These are phyloP conservation scores for Byssothecium circinans DNA, from an alignment of 2,329 filamentous ascomycete genomes.

Conservation along the genomic window DNA sequence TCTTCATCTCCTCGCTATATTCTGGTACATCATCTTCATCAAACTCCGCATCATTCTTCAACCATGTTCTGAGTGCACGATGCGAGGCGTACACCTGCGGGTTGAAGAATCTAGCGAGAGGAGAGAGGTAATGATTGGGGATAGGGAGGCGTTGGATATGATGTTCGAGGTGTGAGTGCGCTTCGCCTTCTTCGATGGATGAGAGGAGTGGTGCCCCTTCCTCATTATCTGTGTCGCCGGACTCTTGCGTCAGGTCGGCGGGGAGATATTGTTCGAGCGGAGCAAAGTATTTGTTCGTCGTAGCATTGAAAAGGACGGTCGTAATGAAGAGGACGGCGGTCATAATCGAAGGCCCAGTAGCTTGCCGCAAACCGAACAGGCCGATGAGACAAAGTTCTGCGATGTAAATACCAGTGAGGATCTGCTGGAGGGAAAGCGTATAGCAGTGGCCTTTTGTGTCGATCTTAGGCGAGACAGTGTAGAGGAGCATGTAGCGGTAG, in stretches of 20 bases:
- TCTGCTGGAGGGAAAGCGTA: slow-evolving; percentile 81
- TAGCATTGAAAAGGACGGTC: slow-evolving; percentile 38
- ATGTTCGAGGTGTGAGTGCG: slow-evolving; percentile 18
- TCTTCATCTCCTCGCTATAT: slow-evolving; percentile 37
- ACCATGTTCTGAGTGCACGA: slow-evolving; percentile 38
- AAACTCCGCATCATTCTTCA: slow-evolving; percentile 31
- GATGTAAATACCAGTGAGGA: slow-evolving; percentile 82
- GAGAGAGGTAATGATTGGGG: slow-evolving; percentile 27
- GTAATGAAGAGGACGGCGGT: slow-evolving; percentile 32
- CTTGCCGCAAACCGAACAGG: slow-evolving; percentile 61
- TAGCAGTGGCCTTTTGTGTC: slow-evolving; percentile 90
- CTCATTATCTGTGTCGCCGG: slow-evolving; percentile 29
- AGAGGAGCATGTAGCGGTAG: slow-evolving; percentile 88
- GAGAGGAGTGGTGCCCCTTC: slow-evolving; percentile 35
- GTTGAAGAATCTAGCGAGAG: slow-evolving; percentile 38
- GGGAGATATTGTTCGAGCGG: slow-evolving; percentile 42
- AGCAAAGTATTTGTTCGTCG: slow-evolving; percentile 37
- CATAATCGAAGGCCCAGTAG: slow-evolving; percentile 39
- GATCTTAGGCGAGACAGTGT: slow-evolving; percentile 77
- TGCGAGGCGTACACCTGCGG: slow-evolving; percentile 41
- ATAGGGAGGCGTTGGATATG: slow-evolving; percentile 33
- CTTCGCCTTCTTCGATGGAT: slow-evolving; percentile 36
- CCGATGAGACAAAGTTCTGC: slow-evolving; percentile 82
- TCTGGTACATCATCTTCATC: slow-evolving; percentile 35
- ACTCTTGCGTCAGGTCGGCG: slow-evolving; percentile 30